These are phyloP conservation scores for Fagopyrum homotropicum DNA, from an alignment of 148 eudicot species.

Conservation along the genomic window DNA sequence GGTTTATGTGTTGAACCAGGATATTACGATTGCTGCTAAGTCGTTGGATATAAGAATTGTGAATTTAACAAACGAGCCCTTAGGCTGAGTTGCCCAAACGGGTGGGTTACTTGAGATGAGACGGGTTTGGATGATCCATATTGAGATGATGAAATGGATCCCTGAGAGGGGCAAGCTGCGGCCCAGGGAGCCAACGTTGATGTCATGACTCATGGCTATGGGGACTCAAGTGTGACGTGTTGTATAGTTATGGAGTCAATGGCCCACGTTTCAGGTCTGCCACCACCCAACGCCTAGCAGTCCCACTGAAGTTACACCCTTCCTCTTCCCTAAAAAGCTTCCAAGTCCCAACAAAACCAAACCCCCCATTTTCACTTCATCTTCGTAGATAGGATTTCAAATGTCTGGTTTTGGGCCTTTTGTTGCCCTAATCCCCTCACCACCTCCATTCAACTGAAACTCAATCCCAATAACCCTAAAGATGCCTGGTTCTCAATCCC, in stretches of 20 bases:
- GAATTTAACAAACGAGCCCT: too few relatives aligned
- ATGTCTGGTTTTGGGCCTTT: neutral
- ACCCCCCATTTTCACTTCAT: neutral
- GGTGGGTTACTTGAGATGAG: neutral
- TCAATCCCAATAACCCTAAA: neutral
- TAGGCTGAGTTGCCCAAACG: neutral
- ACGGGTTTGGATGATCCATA: neutral
- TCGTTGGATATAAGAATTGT: too few relatives aligned
- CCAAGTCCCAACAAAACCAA: neutral
- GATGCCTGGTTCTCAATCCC: neutral
- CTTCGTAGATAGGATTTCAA: neutral
- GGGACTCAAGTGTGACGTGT: constrained; percentile 8
- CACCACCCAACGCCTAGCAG: constrained; percentile 7
- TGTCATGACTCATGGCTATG: neutral
- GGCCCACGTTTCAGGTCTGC: constrained; percentile 12
- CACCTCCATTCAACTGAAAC: neutral
- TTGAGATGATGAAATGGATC: neutral
- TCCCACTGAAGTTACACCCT: neutral
- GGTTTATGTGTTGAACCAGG: too few relatives aligned
- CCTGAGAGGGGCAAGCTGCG: too few relatives aligned
- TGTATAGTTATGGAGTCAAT: neutral
- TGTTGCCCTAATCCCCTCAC: neutral
- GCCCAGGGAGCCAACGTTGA: neutral
- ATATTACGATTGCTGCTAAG: too few relatives aligned
- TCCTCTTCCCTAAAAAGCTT: neutral